A percentile compares a stretch with the other conserved stretches of the same genome.
phyloP scores from a whole-genome alignment of 495 filamentous ascomycete genomes.

The Thermothielavioides terrestris region DNA sequence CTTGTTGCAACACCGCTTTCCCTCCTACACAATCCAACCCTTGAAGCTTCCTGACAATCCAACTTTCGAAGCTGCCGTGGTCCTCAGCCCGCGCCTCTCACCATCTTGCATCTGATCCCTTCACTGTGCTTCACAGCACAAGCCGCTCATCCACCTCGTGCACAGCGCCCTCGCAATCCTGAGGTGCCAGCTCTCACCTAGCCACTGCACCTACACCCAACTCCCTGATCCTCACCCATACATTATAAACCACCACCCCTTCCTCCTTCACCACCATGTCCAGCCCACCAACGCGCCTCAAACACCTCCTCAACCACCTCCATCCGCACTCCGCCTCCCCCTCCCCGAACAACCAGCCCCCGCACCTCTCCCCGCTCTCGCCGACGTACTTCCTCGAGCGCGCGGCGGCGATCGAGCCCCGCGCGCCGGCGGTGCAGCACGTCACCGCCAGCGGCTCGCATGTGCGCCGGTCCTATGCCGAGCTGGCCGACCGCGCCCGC shows the following conservation, averaged over 20 bases:
- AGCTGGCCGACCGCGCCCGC: constrained; percentile 73
- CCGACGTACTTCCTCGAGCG: constrained; percentile 85
- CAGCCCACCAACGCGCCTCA: constrained; percentile 38
- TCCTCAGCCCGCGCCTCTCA: no score
- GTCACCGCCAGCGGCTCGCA: constrained; percentile 65
- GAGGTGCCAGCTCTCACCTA: no score
- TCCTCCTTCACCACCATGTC: no score
- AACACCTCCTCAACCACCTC: constrained; percentile 56
- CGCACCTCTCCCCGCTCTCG: constrained; percentile 71
- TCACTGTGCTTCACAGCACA: no score
- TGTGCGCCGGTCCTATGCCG: constrained; percentile 65
- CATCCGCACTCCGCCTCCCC: constrained; percentile 31
- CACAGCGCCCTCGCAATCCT: neutral
- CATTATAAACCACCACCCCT: neutral
- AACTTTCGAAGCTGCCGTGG: no score
- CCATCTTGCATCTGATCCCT: no score
- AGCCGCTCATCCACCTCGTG: neutral
- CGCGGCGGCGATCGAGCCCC: constrained; percentile 82
- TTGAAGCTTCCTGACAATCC: neutral
- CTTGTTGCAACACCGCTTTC: neutral
- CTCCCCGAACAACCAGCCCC: constrained; percentile 33
- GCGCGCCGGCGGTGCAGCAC: constrained; percentile 83
- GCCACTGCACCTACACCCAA: neutral
- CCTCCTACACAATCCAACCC: neutral
- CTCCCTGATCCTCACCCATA: neutral